Base-by-base conservation (phyloP, 2,329 filamentous ascomycete species). In the Davidsoniella virescens region DNA sequence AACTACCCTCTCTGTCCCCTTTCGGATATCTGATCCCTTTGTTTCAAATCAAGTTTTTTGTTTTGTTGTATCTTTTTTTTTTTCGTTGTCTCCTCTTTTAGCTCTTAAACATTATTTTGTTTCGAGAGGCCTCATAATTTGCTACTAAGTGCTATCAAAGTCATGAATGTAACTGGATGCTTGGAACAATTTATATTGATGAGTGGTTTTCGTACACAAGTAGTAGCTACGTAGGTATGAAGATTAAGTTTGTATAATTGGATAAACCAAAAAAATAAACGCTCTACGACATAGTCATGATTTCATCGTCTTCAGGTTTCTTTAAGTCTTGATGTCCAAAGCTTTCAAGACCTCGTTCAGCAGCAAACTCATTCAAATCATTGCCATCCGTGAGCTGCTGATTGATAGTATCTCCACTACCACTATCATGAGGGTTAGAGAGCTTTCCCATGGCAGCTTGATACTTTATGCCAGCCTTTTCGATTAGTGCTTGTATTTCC, bases 401-500 rank as follows among this genome's bases (percentile, higher is more conserved):
- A 8, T 29, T 38, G 5, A 17, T n/a, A 17, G 37, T 2, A 29
- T 36, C 37, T 5, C 37, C 10, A 36, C 47, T 5, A 18, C 18
- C 10, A 25, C 48, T 8, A 49, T 40, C 33, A 51, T 44, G 26
- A 17, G 20, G 9, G 7, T 17, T 39, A 14, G 38, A 17, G n/a
- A 46, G 58, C 0, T 63, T 50, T 10, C 45, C 65, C 57, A 72
- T 63, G 0, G 63, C 66, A 14, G 69, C 64, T 52, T 71, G 67
- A 45, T 75, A 74, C 55, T 71, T 73, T 54, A 84, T 78, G 0
- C 85, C 87, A 0, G 87, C 85, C 61, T 92, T 82, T 60, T 87
- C 82, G 48, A 96, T 67, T 50, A 93, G 67, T 17, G 73, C 72
- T 64, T 95, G 88, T 0, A 95, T 82, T 62, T 92, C 84, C 4